These are phyloP conservation scores for Phyllostachys edulis DNA, from an alignment of 176 grass and related monocot genomes.

Conservation along the genomic window DNA sequence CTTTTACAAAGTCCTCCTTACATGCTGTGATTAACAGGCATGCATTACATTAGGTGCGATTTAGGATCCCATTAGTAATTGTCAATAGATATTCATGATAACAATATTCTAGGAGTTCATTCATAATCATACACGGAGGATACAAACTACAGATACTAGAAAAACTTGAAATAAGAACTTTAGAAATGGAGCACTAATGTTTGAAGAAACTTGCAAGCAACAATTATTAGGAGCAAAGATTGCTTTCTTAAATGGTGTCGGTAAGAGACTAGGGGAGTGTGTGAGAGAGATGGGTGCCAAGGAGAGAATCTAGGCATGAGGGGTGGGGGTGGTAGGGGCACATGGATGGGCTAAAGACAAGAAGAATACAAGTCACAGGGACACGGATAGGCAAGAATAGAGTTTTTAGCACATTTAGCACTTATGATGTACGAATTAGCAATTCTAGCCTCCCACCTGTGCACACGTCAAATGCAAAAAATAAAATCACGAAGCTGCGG, in stretches of 20 bases:
- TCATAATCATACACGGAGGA: not conserved
- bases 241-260: slow-evolving; percentile 35
- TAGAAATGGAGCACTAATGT: not conserved
- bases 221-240: slow-evolving; percentile 34
- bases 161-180: not conserved
- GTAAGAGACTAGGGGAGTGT: slow-evolving; percentile 22
- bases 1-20: not conserved
- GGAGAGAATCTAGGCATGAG: slow-evolving; percentile 53
- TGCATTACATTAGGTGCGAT: not conserved
- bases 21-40: not conserved
- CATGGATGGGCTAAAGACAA: slow-evolving; percentile 47
- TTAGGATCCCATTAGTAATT: not conserved
- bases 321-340: slow-evolving; percentile 44
- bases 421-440: too few relatives aligned
- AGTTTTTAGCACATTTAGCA: too few relatives aligned
- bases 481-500: too few relatives aligned
- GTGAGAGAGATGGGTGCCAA: slow-evolving; percentile 4
- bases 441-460: too few relatives aligned
- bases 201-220: slow-evolving; percentile 36
- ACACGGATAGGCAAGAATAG: not conserved
- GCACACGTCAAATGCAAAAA: too few relatives aligned
- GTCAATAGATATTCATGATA: not conserved
- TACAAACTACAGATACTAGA: not conserved
- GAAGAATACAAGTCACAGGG: slow-evolving; percentile 39
- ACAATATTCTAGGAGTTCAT: not conserved